These are phyloP conservation scores for Fraxinus greggii DNA, from an alignment of 305 asterid genomes.

Conservation along the genomic window DNA sequence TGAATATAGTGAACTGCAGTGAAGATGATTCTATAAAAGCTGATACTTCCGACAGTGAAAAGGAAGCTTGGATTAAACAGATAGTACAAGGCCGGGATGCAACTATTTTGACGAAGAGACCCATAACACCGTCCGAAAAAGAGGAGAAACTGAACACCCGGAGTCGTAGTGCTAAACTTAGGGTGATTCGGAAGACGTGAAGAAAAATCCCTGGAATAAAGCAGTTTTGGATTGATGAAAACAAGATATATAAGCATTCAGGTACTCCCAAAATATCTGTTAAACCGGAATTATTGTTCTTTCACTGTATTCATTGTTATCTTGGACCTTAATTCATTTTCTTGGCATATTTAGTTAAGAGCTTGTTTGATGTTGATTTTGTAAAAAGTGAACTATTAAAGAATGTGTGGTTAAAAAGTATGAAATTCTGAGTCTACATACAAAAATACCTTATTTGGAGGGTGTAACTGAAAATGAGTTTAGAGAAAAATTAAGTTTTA, in stretches of 20 bases:
- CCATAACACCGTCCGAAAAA: conserved; percentile 77
- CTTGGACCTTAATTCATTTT: background rate
- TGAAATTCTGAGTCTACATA: background rate
- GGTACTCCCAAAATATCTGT: background rate
- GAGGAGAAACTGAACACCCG: conserved; percentile 82
- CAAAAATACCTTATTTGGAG: background rate
- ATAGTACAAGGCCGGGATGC: conserved; percentile 53
- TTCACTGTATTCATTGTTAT: background rate
- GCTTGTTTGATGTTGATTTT: background rate
- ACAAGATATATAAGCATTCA: background rate
- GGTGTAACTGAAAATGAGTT: background rate
- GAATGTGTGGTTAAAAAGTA: background rate
- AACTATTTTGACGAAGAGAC: conserved; percentile 77
- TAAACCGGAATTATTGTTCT: background rate
- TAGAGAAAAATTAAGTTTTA: background rate
- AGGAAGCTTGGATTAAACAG: conserved; percentile 78
- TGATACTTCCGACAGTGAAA: conserved; percentile 25
- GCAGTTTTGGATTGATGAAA: background rate
- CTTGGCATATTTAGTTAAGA: background rate
- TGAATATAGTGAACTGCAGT: conserved; percentile 48
- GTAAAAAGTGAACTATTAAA: background rate
- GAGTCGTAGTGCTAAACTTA: conserved; percentile 87
- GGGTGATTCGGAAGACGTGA: conserved; percentile 80
- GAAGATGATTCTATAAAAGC: conserved; percentile 27
- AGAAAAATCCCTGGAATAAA: conserved; percentile 23